These are phyloP conservation scores for Lasiosphaeria ovina DNA, from an alignment of 495 filamentous ascomycete species.

Conservation along the genomic window DNA sequence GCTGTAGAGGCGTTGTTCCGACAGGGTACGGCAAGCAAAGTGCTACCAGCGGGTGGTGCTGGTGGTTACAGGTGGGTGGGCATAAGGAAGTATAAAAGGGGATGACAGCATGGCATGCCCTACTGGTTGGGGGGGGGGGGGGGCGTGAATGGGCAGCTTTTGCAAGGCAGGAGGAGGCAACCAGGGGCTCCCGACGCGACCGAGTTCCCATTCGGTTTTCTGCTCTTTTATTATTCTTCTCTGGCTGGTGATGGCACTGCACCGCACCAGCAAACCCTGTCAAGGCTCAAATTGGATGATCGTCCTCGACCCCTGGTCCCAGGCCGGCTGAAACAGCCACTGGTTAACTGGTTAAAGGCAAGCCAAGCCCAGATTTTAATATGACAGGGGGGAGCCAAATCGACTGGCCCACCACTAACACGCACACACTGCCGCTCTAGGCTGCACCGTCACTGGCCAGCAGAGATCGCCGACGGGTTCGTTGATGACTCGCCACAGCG, in stretches of 20 bases:
- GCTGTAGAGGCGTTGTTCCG: not conserved
- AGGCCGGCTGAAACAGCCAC: conserved; percentile 34
- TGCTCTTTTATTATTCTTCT: not conserved
- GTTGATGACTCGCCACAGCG: not conserved
- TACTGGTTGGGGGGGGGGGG: too few relatives aligned
- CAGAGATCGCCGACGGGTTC: too few relatives aligned
- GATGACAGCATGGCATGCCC: not conserved
- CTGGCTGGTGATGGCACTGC: not conserved
- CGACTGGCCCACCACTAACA: not conserved
- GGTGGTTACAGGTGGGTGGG: not conserved
- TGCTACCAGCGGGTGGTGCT: not conserved
- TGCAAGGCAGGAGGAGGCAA: conserved; percentile 5
- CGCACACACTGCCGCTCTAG: too few relatives aligned
- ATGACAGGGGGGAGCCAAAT: conserved; percentile 23
- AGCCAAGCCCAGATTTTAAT: conserved; percentile 25
- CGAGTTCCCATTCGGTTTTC: not conserved
- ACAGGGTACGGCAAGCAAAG: not conserved
- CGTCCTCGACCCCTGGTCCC: conserved; percentile 25
- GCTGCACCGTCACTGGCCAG: too few relatives aligned
- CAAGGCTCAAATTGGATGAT: conserved; percentile 33
- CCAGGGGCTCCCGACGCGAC: not conserved
- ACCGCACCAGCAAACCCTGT: conserved; percentile 13
- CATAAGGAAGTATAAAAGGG: not conserved
- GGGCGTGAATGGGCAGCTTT: not conserved
- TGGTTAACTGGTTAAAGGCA: conserved; percentile 29